These are phyloP conservation scores for Nicotiana rustica DNA, from an alignment of 305 asterid species.

Conservation along the genomic window DNA sequence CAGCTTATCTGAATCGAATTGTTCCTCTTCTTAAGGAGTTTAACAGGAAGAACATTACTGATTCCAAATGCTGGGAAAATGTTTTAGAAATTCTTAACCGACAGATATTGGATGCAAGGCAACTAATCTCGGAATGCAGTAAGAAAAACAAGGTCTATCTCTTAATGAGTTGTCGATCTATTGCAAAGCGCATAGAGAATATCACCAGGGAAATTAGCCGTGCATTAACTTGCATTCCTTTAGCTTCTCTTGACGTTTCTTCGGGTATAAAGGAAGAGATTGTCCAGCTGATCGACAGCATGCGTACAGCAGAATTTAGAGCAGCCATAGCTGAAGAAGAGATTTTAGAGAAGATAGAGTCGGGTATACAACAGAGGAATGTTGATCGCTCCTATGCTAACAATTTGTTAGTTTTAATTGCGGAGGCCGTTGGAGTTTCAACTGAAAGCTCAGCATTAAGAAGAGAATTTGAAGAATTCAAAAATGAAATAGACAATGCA, in stretches of 20 bases:
- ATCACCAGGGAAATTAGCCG: slow-evolving; percentile 58
- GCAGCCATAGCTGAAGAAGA: slow-evolving; percentile 61
- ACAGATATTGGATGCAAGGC: slow-evolving; percentile 49
- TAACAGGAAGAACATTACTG: slow-evolving; percentile 40
- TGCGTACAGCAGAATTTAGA: slow-evolving; percentile 61
- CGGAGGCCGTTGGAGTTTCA: slow-evolving; percentile 65
- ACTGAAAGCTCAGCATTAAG: slow-evolving; percentile 55
- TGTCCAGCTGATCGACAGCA: slow-evolving; percentile 44
- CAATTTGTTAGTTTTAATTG: slow-evolving; percentile 61
- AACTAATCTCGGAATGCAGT: slow-evolving; percentile 58
- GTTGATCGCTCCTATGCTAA: slow-evolving; percentile 66
- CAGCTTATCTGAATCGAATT: slow-evolving; percentile 55
- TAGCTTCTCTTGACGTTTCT: slow-evolving; percentile 57
- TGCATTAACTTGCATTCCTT: slow-evolving; percentile 57
- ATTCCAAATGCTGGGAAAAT: slow-evolving; percentile 47
- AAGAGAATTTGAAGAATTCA: slow-evolving; percentile 66
- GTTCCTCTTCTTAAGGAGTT: slow-evolving; percentile 59
- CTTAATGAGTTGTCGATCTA: slow-evolving; percentile 56
- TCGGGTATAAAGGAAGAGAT: slow-evolving; percentile 53
- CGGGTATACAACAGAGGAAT: slow-evolving; percentile 64
- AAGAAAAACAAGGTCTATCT: slow-evolving; percentile 62
- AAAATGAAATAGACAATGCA: slow-evolving; percentile 59
- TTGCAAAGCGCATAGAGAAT: slow-evolving; percentile 53
- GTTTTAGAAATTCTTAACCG: slow-evolving; percentile 52
- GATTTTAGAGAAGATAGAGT: slow-evolving; percentile 62